Evolutionary conservation across 495 filamentous ascomycete genomes (phyloP).

Genomic region (Podospora tetraspora): DNA sequence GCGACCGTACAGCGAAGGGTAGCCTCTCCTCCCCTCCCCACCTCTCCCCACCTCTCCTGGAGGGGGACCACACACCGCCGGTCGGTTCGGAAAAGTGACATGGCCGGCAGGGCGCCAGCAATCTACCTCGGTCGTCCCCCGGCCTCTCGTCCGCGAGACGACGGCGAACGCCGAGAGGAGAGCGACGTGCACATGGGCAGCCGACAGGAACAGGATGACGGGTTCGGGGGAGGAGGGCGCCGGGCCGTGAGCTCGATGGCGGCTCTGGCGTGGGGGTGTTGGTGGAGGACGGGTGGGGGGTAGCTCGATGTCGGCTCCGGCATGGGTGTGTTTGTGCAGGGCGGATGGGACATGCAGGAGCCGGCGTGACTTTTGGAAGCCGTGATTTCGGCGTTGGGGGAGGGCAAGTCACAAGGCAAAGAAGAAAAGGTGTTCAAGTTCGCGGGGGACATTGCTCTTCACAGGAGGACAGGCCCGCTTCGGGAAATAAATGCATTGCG

Average conservation of each 20-base stretch:
- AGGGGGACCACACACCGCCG: too few species aligned
- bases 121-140: too few species aligned
- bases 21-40: too few species aligned
- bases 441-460: not conserved
- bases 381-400: not conserved
- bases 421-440: not conserved
- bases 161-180: not conserved
- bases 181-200: not conserved
- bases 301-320: not conserved
- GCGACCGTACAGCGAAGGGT: too few species aligned
- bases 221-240: not conserved
- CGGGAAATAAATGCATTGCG: not conserved
- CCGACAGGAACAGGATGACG: not conserved
- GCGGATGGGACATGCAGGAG: not conserved
- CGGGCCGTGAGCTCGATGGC: too few species aligned
- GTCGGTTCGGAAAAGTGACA: too few species aligned
- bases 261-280: too few species aligned
- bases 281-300: too few species aligned
- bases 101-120: too few species aligned
- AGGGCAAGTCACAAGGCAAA: not conserved
- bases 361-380: too few species aligned
- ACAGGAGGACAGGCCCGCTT: not conserved
- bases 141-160: too few species aligned
- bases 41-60: too few species aligned
- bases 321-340: not conserved